Conservation (phyloP, 2,329 filamentous ascomycete genomes). For the Microcyclospora tardicrescens region DNA sequence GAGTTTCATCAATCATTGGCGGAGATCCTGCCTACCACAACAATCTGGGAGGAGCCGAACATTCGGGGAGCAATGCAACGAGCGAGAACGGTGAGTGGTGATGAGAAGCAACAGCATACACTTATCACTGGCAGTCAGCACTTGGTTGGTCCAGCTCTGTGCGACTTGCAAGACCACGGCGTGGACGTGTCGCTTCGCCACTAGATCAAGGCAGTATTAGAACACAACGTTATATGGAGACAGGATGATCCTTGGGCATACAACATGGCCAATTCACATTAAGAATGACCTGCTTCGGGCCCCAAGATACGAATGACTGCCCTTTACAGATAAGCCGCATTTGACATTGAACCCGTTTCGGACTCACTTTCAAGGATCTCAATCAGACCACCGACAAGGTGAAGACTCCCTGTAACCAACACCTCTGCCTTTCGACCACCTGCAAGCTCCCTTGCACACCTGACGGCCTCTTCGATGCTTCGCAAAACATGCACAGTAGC, state of each 20-base stretch:
- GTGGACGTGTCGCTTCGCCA: neutral
- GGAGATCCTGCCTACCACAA: neutral
- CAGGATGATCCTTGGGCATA: too few species aligned
- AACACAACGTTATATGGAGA: too few species aligned
- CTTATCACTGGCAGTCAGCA: slow-evolving; percentile 9
- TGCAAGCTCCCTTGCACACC: slow-evolving; percentile 34
- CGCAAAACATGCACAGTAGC: slow-evolving; percentile 43
- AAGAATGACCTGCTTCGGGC: too few species aligned
- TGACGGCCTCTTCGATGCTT: slow-evolving; percentile 60
- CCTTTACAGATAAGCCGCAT: too few species aligned
- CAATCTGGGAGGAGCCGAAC: neutral
- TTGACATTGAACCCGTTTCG: slow-evolving; percentile 4
- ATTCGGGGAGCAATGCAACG: neutral
- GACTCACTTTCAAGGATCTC: slow-evolving; percentile 49
- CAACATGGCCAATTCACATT: too few species aligned
- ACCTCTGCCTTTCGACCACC: slow-evolving; percentile 41
- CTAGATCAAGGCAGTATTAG: too few species aligned
- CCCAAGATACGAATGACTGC: too few species aligned
- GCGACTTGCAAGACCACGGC: neutral
- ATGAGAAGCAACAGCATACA: neutral
- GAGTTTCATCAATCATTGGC: neutral
- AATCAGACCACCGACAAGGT: slow-evolving; percentile 68
- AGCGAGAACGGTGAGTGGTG: neutral
- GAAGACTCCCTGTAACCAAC: slow-evolving; percentile 70
- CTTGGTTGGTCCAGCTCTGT: slow-evolving; percentile 5